These are phyloP conservation scores for Echeveria elegans DNA, from an alignment of 164 flowering plant species.

Conservation along the genomic window DNA sequence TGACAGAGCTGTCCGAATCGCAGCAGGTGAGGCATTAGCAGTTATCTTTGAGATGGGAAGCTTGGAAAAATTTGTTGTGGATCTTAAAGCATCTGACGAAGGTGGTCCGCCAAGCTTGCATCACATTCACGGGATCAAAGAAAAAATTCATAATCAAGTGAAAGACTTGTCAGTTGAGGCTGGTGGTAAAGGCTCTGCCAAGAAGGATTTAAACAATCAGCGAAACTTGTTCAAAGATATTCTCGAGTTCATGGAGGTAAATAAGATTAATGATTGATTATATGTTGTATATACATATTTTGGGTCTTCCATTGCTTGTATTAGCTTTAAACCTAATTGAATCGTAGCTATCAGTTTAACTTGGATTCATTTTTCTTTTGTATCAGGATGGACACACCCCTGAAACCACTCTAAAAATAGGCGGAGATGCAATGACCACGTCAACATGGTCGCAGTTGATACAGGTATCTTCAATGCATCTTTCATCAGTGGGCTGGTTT, in stretches of 20 bases:
- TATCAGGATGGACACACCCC: constrained; percentile 64
- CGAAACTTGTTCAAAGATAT: constrained; percentile 63
- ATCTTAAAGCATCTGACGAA: constrained; percentile 27
- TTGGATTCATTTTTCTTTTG: not conserved
- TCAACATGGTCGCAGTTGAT: constrained; percentile 65
- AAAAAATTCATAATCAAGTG: constrained; percentile 64
- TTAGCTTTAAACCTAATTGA: not conserved
- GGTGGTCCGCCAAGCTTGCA: constrained; percentile 20
- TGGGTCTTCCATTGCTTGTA: not conserved
- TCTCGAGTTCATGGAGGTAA: constrained; percentile 71
- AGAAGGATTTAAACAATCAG: constrained; percentile 79
- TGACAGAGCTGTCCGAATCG: constrained; percentile 71
- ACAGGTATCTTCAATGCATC: constrained; percentile 36
- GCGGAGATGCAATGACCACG: constrained; percentile 43
- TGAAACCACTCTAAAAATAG: constrained; percentile 57
- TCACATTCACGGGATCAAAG: constrained; percentile 49
- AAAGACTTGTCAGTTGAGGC: constrained; percentile 70
- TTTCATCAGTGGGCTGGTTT: not conserved
- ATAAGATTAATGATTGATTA: not conserved
- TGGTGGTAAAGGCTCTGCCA: constrained; percentile 75
- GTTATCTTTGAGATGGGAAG: constrained; percentile 66
- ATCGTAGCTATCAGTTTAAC: not conserved
- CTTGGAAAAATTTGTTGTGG: constrained; percentile 40
- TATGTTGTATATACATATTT: not conserved
- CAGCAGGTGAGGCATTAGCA: constrained; percentile 90